Evolutionary conservation across 352 stramenopile genomes (phyloP).

Genomic region (Globisporangium acanthophoron): DNA sequence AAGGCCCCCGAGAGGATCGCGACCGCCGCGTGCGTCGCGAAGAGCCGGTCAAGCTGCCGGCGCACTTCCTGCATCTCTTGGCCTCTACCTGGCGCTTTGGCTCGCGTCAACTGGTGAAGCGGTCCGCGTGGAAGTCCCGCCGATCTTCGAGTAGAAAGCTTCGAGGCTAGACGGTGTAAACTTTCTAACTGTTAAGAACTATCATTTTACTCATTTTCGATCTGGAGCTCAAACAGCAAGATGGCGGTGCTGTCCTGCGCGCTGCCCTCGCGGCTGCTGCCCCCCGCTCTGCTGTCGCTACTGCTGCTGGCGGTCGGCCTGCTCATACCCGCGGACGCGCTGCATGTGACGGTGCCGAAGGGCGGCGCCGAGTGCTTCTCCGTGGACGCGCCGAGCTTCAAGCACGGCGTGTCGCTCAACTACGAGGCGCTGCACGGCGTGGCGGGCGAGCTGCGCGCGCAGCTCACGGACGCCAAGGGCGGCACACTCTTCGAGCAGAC

Average conservation of each 20-base stretch:
- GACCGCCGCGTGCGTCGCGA: slow-evolving; percentile 68
- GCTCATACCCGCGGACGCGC: slow-evolving; percentile 13
- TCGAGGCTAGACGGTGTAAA: background rate
- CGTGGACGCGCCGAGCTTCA: slow-evolving; percentile 60
- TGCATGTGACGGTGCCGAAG: slow-evolving; percentile 49
- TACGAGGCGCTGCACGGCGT: slow-evolving; percentile 75
- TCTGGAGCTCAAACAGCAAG: background rate
- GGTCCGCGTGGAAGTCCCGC: no score
- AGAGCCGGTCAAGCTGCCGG: slow-evolving; percentile 77
- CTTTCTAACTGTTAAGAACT: background rate
- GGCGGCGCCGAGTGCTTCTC: slow-evolving; percentile 61
- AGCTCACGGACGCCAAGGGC: slow-evolving; percentile 59
- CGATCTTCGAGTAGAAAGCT: background rate
- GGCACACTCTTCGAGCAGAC: slow-evolving; percentile 48
- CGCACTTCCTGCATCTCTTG: slow-evolving; percentile 47
- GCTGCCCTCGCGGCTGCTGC: background rate
- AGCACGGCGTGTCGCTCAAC: slow-evolving; percentile 85
- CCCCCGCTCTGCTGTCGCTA: background rate
- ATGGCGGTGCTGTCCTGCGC: background rate
- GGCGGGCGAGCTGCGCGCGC: slow-evolving; percentile 58
- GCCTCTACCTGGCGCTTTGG: no score
- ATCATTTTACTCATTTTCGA: no score
- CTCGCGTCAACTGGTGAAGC: background rate
- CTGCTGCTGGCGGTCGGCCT: slow-evolving; percentile 18
- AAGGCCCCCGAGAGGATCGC: slow-evolving; percentile 56